phyloP scores from a whole-genome alignment of 176 grass and related monocot species.

The Echinochloa phyllopogon region DNA sequence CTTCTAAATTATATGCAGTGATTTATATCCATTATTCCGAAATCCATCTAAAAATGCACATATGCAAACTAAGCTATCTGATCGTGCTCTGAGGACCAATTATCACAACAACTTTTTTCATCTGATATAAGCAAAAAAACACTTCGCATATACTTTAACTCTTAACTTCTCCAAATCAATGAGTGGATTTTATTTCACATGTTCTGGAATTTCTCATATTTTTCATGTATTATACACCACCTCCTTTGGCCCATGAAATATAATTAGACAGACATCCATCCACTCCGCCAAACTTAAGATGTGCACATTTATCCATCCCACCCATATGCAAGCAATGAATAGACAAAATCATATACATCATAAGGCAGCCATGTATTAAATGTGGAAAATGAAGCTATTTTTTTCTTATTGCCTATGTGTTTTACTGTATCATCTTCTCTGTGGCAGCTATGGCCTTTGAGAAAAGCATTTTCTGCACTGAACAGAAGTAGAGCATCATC shows the following conservation, averaged over 20 bases:
- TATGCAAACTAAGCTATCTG: background rate
- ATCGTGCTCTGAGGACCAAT: background rate
- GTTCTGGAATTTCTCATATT: too few relatives aligned
- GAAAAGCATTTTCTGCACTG: background rate
- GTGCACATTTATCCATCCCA: too few relatives aligned
- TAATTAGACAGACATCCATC: too few relatives aligned
- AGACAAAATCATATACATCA: background rate
- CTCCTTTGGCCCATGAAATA: too few relatives aligned
- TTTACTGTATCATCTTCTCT: background rate
- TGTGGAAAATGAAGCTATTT: background rate
- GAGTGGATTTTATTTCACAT: too few relatives aligned
- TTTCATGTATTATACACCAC: too few relatives aligned
- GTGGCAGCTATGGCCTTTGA: background rate
- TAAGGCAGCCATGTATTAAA: background rate
- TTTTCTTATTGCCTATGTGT: background rate
- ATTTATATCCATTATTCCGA: background rate
- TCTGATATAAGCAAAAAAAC: too few relatives aligned
- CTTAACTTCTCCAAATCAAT: too few relatives aligned
- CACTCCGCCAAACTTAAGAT: too few relatives aligned
- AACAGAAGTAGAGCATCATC: too few relatives aligned
- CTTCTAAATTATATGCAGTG: background rate
- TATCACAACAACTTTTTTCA: background rate
- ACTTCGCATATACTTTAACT: too few relatives aligned
- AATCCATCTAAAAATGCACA: background rate
- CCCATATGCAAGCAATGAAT: background rate